Conservation (phyloP, 2,329 filamentous ascomycete species). For the Ophiostoma novo-ulmi region DNA sequence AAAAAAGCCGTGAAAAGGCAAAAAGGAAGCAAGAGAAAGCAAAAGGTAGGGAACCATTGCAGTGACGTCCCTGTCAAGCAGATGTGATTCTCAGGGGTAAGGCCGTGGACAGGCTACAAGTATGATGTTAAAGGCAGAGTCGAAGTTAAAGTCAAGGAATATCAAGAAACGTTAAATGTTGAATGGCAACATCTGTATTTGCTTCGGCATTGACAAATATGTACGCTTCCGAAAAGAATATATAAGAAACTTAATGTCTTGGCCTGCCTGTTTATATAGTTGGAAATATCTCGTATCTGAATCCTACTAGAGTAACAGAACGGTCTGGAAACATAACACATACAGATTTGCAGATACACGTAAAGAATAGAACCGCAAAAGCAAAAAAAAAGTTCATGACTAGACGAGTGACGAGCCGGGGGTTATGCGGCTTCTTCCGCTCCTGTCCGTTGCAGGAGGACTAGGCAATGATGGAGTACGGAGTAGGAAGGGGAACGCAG, state of each 20-base stretch:
- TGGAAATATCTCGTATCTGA: not conserved
- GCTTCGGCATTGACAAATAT: not conserved
- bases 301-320: not conserved
- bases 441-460: no score
- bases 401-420: not conserved
- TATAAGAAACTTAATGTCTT: no score
- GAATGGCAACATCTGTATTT: not conserved
- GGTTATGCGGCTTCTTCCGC: not conserved
- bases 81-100: constrained; percentile 14
- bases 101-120: not conserved
- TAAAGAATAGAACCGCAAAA: not conserved
- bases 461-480: no score
- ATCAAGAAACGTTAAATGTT: no score
- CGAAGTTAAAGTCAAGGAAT: no score
- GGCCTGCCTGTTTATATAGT: not conserved
- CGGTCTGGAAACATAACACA: not conserved
- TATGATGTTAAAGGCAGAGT: not conserved
- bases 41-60: constrained; percentile 13
- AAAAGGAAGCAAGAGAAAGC: not conserved
- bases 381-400: not conserved
- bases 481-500: not conserved
- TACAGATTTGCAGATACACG: not conserved
- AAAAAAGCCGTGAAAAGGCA: not conserved
- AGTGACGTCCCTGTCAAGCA: constrained; percentile 1
- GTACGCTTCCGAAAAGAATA: no score